phyloP scores from a whole-genome alignment of 1,284 basidiomycete species.

The Xerocomus minutiporus region DNA sequence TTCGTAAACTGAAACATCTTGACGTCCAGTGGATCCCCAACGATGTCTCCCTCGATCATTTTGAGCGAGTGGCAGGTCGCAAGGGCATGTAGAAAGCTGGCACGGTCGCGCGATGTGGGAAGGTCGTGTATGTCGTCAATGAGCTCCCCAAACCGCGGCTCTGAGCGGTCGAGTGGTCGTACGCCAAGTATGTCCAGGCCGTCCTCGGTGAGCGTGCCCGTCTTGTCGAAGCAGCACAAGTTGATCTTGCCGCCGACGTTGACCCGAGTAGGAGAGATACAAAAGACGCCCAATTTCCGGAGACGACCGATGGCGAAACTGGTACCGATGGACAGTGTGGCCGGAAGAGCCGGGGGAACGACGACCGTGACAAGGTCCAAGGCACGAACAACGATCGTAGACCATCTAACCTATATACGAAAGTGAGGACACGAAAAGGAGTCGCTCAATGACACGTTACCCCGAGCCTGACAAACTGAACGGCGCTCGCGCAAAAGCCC shows the following conservation, averaged over 20 bases:
- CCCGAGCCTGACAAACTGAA: conserved; percentile 90
- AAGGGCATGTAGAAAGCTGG: conserved; percentile 86
- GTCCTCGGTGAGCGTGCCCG: conserved; percentile 97
- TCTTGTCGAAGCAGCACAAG: conserved; percentile 99
- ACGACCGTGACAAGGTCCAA: conserved; percentile 98
- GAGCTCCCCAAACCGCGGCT: conserved; percentile 85
- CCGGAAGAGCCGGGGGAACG: conserved; percentile 95
- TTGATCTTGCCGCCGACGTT: conserved; percentile 97
- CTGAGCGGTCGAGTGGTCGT: conserved; percentile 72
- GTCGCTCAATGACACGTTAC: conserved; percentile 40
- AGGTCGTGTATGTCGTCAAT: conserved; percentile 85
- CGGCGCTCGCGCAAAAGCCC: conserved; percentile 84
- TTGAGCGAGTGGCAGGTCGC: conserved; percentile 97
- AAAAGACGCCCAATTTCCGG: conserved; percentile 88
- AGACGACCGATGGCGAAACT: conserved; percentile 92
- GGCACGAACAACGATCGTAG: conserved; percentile 88
- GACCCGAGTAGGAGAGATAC: conserved; percentile 94
- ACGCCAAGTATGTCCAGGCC: conserved; percentile 96
- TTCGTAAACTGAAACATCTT: conserved; percentile 98
- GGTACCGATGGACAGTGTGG: conserved; percentile 96
- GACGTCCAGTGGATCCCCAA: conserved; percentile 95
- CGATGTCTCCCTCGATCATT: conserved; percentile 81
- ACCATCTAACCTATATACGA: conserved; percentile 73
- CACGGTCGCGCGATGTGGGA: conserved; percentile 68
- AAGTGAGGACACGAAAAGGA: conserved; percentile 6